Conservation (phyloP, 441 rosid genomes). For the Dalechampia spathulata region DNA sequence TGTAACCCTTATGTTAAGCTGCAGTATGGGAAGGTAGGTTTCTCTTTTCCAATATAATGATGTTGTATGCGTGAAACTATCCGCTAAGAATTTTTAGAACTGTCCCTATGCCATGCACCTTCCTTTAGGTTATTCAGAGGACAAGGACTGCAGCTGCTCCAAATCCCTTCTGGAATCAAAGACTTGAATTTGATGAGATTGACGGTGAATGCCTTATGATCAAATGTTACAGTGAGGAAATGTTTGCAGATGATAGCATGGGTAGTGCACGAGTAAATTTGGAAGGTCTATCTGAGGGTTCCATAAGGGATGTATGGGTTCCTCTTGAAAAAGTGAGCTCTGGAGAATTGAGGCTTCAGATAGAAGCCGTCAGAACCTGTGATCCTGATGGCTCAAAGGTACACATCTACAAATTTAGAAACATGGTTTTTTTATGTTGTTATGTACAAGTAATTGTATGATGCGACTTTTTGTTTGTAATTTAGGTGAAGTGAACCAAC, state of each 20-base stretch:
- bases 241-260: slow-evolving; percentile 69
- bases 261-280: slow-evolving; percentile 84
- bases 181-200: slow-evolving; percentile 80
- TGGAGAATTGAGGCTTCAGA: slow-evolving; percentile 83
- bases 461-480: too few species aligned
- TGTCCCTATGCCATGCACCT: slow-evolving; percentile 3
- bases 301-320: slow-evolving; percentile 65
- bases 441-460: too few species aligned
- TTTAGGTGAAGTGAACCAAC: not conserved
- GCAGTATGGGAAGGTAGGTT: slow-evolving; percentile 84
- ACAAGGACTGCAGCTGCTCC: slow-evolving; percentile 50
- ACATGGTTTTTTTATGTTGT: not conserved
- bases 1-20: slow-evolving; percentile 67
- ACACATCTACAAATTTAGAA: slow-evolving; percentile 20
- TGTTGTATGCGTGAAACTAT: not conserved
- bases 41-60: not conserved
- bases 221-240: slow-evolving; percentile 71
- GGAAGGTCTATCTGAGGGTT: slow-evolving; percentile 76
- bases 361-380: slow-evolving; percentile 52
- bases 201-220: slow-evolving; percentile 73
- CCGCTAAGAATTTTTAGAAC: not conserved
- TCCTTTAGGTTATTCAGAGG: slow-evolving; percentile 54
- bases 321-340: slow-evolving; percentile 89
- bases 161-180: slow-evolving; percentile 63
- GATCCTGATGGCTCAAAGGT: slow-evolving; percentile 63